Evolutionary conservation across 1,284 basidiomycete genomes (phyloP).

Genomic region (Sphaerobolus stellatus): DNA sequence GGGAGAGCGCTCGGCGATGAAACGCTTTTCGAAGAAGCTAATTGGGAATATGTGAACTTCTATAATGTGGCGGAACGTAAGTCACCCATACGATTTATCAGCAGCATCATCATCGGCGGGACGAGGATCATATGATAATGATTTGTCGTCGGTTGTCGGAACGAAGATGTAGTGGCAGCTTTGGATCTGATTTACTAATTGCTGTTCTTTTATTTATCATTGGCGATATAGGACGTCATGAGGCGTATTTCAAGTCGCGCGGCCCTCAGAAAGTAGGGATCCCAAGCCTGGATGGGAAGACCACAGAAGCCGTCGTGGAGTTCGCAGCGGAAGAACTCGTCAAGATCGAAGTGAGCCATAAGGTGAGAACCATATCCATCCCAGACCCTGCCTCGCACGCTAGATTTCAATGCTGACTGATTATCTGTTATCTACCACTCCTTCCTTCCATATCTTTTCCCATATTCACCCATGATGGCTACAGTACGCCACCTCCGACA

Average conservation of each 20-base stretch:
- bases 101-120: no score
- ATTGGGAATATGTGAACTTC: slow-evolving; percentile 83
- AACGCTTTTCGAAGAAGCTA: slow-evolving; percentile 56
- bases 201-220: slow-evolving; percentile 5
- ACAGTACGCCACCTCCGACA: slow-evolving; percentile 83
- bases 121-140: no score
- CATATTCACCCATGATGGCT: no score
- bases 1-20: slow-evolving; percentile 64
- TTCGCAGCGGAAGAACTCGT: slow-evolving; percentile 76
- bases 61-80: slow-evolving; percentile 73
- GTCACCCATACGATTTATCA: slow-evolving; percentile 28
- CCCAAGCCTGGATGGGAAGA: slow-evolving; percentile 35
- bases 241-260: slow-evolving; percentile 82
- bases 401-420: no score
- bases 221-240: slow-evolving; percentile 71
- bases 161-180: no score
- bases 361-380: slow-evolving; percentile 49
- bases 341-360: slow-evolving; percentile 86
- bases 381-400: no score
- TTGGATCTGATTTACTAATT: no score
- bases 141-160: no score
- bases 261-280: slow-evolving; percentile 59
- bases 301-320: slow-evolving; percentile 39
- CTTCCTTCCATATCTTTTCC: slow-evolving; percentile 9
- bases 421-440: slow-evolving; percentile 6